Evolutionary conservation across 1,284 basidiomycete genomes (phyloP), one percentile per base, ranked within the genome.

Genomic region (Mycena sp.): DNA sequence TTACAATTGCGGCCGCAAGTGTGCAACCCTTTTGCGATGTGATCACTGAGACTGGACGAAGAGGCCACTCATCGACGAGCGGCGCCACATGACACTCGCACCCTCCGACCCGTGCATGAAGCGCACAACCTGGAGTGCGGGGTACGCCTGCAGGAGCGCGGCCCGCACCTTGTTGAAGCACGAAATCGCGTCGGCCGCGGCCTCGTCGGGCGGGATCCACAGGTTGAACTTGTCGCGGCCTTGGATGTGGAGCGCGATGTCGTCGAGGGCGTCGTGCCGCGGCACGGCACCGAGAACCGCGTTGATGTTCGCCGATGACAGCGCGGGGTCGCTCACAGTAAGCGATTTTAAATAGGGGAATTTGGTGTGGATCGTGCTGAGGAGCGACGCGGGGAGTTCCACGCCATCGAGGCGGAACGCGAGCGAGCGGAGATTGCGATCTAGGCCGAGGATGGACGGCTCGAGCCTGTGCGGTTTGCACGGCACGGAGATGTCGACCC

Each of bases 201-300:
- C 54, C 55, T 65, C 64, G 6, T 65, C 64, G 4, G 53, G 55
- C 25, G 64, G 64, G 25, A 65, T 65, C 59, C 59, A 65, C 59
- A 65, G 23, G 28, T 62, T 62, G 23, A 65, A 65, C 38, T 65
- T 62, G 49, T 65, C 64, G 29, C 64, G 64, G 37, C 64, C 59
- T 45, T 65, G 64, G 45, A 65, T 62, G 35, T 54, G 50, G 19
- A 65, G 14, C 2, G 55, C 62, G 16, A 65, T 17, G 0, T 65
- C 59, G 2, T 54, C 43, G 11, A 65, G 50, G 23, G 28, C n/a
- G 44, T 38, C 25, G 43, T 65, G 59, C 6, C 17, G 54, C n/a
- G 59, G 45, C 3, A 49, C 16, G 16, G 37, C 21, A 5, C n/a
- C 28, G 30, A 65, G 9, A 23, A 45, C 48, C 35, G 19, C 26